Conservation (phyloP, 805 yeast genomes). For the Myxozyma kluyveri region DNA sequence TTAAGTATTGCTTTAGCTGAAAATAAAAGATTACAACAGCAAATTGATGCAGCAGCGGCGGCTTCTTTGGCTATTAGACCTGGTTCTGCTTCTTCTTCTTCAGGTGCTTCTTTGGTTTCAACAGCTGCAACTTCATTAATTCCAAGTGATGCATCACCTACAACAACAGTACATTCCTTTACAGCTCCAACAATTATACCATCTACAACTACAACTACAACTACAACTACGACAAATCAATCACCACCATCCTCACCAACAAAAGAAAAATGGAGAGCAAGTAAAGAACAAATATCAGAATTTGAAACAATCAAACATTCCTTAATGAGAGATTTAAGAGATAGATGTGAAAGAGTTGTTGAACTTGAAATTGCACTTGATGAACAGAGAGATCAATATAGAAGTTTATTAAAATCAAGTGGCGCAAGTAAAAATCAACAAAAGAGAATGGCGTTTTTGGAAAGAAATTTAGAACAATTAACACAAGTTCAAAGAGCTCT, state of each 20-base stretch:
- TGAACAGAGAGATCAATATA: constrained; percentile 40
- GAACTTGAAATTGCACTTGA: constrained; percentile 48
- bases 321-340: constrained; percentile 36
- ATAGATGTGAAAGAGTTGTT: constrained; percentile 40
- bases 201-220: constrained; percentile 4
- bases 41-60: constrained; percentile 1
- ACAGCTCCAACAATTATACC: neutral
- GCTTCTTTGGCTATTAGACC: constrained; percentile 1
- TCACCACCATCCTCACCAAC: constrained; percentile 19
- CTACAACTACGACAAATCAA: constrained; percentile 3
- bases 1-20: constrained; percentile 13
- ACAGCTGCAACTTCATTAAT: neutral
- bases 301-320: constrained; percentile 33
- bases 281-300: constrained; percentile 26
- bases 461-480: constrained; percentile 56
- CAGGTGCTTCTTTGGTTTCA: constrained; percentile 1
- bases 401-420: constrained; percentile 32
- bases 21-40: constrained; percentile 20
- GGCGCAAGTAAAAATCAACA: constrained; percentile 38
- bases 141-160: neutral
- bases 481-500: constrained; percentile 59
- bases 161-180: neutral
- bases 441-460: constrained; percentile 53
- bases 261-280: constrained; percentile 16
- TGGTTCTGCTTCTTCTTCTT: constrained; percentile 8